These are phyloP conservation scores for Triticum timopheevii DNA, from an alignment of 176 grass and related monocot genomes.

Conservation along the genomic window DNA sequence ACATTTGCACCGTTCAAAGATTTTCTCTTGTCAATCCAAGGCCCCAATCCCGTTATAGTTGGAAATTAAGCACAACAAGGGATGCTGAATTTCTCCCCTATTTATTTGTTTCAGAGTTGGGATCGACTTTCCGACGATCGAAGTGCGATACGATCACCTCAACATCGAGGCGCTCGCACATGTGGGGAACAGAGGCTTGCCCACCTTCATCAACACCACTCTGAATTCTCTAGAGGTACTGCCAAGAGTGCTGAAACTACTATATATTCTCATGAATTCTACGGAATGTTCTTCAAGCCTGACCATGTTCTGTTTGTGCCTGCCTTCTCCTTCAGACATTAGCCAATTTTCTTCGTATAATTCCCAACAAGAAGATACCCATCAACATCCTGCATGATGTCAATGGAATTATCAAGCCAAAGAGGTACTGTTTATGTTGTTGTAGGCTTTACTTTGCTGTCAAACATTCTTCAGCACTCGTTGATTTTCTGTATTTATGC, in stretches of 20 bases:
- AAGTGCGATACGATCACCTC: constrained; percentile 59
- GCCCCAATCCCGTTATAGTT: not conserved
- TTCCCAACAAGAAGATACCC: constrained; percentile 53
- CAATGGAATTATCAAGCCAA: constrained; percentile 66
- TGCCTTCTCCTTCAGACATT: constrained; percentile 24
- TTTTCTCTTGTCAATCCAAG: not conserved
- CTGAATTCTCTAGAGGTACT: constrained; percentile 55
- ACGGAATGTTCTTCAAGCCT: not conserved
- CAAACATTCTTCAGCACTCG: not conserved
- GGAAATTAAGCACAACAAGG: not conserved
- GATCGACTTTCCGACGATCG: constrained; percentile 54
- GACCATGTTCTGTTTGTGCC: not conserved
- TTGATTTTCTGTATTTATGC: not conserved
- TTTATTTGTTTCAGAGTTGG: constrained; percentile 43
- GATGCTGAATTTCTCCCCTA: not conserved
- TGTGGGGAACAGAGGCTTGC: constrained; percentile 57
- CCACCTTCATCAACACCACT: constrained; percentile 55
- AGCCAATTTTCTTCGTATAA: constrained; percentile 37
- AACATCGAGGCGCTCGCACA: constrained; percentile 48
- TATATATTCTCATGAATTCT: not conserved
- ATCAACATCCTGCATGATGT: constrained; percentile 59
- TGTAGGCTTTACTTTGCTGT: not conserved
- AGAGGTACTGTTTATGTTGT: not conserved
- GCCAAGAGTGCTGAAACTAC: not conserved
- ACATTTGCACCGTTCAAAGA: not conserved